Percentiles rank a stretch among this genome's conserved stretches.
phyloP scores from a whole-genome alignment of 2,329 filamentous ascomycete species.

The Didymella keratinophila region DNA sequence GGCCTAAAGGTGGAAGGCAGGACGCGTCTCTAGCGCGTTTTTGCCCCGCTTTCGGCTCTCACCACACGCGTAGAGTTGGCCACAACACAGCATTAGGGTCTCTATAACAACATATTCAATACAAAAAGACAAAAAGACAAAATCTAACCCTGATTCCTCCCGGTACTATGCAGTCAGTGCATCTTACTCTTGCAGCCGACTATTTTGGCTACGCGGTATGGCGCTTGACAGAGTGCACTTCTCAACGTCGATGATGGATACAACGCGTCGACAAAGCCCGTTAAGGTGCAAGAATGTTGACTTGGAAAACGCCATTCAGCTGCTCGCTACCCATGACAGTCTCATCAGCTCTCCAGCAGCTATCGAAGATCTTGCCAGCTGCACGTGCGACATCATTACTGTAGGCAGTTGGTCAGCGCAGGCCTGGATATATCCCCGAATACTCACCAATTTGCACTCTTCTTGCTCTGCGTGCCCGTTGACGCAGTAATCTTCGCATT shows the following conservation, averaged over 20 bases:
- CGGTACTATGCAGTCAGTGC: too few species aligned
- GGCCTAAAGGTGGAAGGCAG: neutral
- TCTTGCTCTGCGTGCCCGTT: neutral
- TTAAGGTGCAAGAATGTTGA: neutral
- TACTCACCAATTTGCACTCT: neutral
- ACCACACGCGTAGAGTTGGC: neutral
- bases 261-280: neutral
- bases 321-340: neutral
- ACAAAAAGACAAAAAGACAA: too few species aligned
- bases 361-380: neutral
- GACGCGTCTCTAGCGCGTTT: neutral
- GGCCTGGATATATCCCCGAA: neutral
- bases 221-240: neutral
- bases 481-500: neutral
- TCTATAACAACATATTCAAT: too few species aligned
- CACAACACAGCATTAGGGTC: too few species aligned
- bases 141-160: too few species aligned
- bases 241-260: neutral
- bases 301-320: neutral
- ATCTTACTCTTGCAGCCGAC: too few species aligned
- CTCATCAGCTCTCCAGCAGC: neutral
- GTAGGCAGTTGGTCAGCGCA: neutral
- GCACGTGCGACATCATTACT: neutral
- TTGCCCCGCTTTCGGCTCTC: neutral
- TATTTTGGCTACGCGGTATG: neutral